Percentiles rank a stretch among this genome's conserved stretches.
Conservation (phyloP, 768 basidiomycete species). For the Collybia nuda region DNA sequence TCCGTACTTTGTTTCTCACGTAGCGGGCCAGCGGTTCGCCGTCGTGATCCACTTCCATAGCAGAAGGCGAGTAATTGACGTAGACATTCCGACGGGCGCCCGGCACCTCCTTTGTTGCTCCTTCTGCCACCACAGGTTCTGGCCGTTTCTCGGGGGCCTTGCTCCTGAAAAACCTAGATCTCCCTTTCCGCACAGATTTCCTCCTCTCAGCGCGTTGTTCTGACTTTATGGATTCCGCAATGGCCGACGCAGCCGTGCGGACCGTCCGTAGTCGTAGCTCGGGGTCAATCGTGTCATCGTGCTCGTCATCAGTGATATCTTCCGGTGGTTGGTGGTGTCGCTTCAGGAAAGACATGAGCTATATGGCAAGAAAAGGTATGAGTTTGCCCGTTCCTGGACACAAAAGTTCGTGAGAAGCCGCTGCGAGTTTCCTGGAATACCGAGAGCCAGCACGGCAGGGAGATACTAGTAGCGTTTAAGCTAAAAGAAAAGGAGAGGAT, state of each 20-base stretch:
- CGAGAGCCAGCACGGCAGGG: conserved; percentile 23
- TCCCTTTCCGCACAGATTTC: conserved; percentile 48
- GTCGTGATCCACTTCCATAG: conserved; percentile 60
- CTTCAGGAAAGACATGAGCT: conserved; percentile 37
- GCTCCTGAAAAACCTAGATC: conserved; percentile 57
- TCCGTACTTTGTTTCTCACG: conserved; percentile 90
- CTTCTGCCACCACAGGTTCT: conserved; percentile 23
- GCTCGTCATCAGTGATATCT: conserved; percentile 55
- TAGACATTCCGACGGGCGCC: conserved; percentile 75
- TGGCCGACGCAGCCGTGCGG: conserved; percentile 89
- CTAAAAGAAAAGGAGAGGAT: conserved; percentile 10
- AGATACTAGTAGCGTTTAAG: conserved; percentile 6
- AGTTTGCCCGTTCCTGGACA: conserved; percentile 10
- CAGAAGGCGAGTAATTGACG: conserved; percentile 70
- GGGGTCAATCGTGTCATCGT: conserved; percentile 75
- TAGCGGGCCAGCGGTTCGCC: conserved; percentile 85
- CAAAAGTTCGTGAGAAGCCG: conserved; percentile 8
- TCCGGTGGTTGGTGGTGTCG: conserved; percentile 36
- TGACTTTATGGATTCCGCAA: conserved; percentile 81
- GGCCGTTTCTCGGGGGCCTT: conserved; percentile 46
- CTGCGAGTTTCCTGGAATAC: conserved; percentile 8
- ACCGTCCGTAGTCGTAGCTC: conserved; percentile 87
- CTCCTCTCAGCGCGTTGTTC: conserved; percentile 70
- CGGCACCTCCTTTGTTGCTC: conserved; percentile 36
- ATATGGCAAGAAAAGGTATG: conserved; percentile 3